Conservation (phyloP, 192 early-diverging fungal genomes). For the Coemansia sp. region DNA sequence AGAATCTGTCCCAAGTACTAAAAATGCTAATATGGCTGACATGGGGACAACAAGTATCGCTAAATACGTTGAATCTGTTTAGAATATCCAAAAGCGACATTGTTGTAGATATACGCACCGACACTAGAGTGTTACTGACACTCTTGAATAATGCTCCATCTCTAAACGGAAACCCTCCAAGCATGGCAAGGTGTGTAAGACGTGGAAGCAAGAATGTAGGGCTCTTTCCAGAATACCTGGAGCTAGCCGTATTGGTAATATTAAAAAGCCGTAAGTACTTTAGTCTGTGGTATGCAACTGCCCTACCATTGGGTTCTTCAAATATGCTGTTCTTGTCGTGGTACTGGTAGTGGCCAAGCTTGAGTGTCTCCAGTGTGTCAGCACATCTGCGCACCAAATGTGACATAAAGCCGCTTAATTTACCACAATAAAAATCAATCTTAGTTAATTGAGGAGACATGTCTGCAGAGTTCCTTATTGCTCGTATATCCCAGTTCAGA, state of each 20-base stretch:
- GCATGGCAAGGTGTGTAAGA: background rate
- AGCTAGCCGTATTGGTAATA: background rate
- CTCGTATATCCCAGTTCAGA: background rate
- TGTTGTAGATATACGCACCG: background rate
- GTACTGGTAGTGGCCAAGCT: background rate
- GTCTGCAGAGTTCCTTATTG: too few species aligned
- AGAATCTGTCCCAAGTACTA: conserved; percentile 2
- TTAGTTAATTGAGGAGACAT: background rate
- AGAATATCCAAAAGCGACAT: conserved; percentile 5
- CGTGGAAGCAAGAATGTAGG: background rate
- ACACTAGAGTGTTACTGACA: background rate
- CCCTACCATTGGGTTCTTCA: background rate
- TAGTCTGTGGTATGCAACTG: background rate
- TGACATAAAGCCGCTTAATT: too few species aligned
- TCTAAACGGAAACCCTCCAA: background rate
- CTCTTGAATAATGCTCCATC: conserved; percentile 2
- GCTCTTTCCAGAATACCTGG: background rate
- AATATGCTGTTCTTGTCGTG: background rate
- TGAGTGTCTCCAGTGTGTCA: background rate
- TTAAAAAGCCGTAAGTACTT: background rate
- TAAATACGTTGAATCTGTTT: conserved; percentile 5
- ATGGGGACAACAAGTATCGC: background rate
- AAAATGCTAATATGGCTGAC: background rate
- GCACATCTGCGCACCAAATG: background rate
- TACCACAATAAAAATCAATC: background rate